Conservation (phyloP, 331 rosid species). For the Phaseolus coccineus region DNA sequence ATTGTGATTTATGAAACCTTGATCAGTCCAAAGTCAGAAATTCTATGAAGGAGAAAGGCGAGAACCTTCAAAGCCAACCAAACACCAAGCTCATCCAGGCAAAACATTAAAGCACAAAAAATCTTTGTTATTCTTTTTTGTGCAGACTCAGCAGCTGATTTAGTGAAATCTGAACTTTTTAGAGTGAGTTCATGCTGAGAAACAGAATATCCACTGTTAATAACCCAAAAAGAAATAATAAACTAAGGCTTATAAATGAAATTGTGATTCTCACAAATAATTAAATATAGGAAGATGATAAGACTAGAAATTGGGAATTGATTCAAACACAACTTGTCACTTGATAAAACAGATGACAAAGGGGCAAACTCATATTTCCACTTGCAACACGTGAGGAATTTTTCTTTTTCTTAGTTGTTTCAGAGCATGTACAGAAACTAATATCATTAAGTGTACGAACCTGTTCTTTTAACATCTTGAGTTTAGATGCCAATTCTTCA, state of each 20-base stretch:
- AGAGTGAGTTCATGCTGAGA: slow-evolving; percentile 61
- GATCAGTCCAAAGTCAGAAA: slow-evolving; percentile 34
- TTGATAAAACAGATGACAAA: not conserved
- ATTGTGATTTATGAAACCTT: slow-evolving; percentile 15
- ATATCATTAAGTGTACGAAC: slow-evolving; percentile 48
- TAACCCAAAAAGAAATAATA: slow-evolving; percentile 38
- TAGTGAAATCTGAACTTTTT: slow-evolving; percentile 51
- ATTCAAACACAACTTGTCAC: too few relatives aligned
- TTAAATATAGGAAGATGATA: not conserved
- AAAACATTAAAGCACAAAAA: slow-evolving; percentile 52
- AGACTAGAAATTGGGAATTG: not conserved
- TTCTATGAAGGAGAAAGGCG: slow-evolving; percentile 12
- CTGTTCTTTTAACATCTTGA: slow-evolving; percentile 55
- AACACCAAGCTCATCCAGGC: slow-evolving; percentile 78
- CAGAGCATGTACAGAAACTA: slow-evolving; percentile 14
- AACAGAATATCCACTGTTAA: slow-evolving; percentile 44
- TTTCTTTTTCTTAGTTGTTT: not conserved
- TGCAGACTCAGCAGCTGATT: slow-evolving; percentile 51
- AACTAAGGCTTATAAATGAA: slow-evolving; percentile 21
- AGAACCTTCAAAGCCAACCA: slow-evolving; percentile 81
- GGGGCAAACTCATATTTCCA: not conserved
- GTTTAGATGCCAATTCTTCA: slow-evolving; percentile 34
- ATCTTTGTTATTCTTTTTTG: slow-evolving; percentile 55
- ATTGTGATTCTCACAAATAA: slow-evolving; percentile 5
- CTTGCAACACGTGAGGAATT: not conserved